A percentile compares a stretch with the other conserved stretches of the same genome.
phyloP scores from a whole-genome alignment of 305 asterid genomes.

The Fraxinus ornus region DNA sequence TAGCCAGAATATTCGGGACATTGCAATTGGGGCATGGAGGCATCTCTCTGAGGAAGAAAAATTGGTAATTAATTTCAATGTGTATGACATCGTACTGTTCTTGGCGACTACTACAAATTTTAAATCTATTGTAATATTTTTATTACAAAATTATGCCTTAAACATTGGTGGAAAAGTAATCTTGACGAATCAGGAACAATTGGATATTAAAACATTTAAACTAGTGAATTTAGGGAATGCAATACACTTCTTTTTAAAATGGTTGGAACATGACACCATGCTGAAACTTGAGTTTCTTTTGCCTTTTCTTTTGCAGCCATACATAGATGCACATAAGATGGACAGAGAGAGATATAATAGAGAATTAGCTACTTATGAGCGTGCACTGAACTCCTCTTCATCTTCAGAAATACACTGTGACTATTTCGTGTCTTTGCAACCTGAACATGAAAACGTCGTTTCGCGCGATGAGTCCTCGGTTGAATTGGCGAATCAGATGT shows the following conservation, averaged over 20 bases:
- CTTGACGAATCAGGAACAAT: background rate
- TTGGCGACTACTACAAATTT: background rate
- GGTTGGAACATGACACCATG: background rate
- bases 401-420: slow-evolving; percentile 36
- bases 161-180: background rate
- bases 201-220: background rate
- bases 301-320: slow-evolving; percentile 45
- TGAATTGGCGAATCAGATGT: slow-evolving; percentile 35
- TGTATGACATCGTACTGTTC: background rate
- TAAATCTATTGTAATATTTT: background rate
- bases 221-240: background rate
- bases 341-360: slow-evolving; percentile 56
- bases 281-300: background rate
- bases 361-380: slow-evolving; percentile 42
- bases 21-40: slow-evolving; percentile 56
- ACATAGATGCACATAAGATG: slow-evolving; percentile 50
- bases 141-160: background rate
- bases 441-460: slow-evolving; percentile 16
- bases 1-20: slow-evolving; percentile 36
- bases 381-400: slow-evolving; percentile 33
- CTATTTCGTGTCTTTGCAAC: slow-evolving; percentile 42
- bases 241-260: background rate
- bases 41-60: slow-evolving; percentile 45
- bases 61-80: slow-evolving; percentile 36
- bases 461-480: slow-evolving; percentile 35